Conservation (phyloP, 305 asterid species). For the Fraxinus greggii region DNA sequence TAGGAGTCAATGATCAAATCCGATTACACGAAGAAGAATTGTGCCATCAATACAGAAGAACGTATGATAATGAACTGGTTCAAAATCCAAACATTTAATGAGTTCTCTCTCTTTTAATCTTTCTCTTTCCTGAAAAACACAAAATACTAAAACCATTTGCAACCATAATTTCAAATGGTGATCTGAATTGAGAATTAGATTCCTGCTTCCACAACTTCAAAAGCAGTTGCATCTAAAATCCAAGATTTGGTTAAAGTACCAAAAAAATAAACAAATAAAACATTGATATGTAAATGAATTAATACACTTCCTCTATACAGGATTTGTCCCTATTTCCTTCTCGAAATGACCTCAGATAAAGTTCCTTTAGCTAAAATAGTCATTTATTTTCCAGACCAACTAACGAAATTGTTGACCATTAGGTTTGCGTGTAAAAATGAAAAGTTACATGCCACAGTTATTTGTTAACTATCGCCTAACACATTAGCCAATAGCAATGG, state of each 20-base stretch:
- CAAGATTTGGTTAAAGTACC: background rate
- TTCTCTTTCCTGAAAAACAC: background rate
- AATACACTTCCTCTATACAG: background rate
- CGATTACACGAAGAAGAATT: conserved; percentile 1
- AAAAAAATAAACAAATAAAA: background rate
- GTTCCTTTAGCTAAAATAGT: background rate
- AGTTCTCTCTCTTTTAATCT: background rate
- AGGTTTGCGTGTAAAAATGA: background rate
- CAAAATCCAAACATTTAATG: conserved; percentile 1
- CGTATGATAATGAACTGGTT: conserved; percentile 2
- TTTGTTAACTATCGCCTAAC: background rate
- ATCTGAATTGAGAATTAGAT: background rate
- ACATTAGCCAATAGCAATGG: background rate
- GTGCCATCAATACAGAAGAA: conserved; percentile 12
- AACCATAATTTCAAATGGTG: background rate
- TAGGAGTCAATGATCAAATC: background rate
- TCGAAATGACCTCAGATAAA: background rate
- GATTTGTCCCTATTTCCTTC: background rate
- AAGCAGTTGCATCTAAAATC: background rate
- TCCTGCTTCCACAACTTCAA: background rate
- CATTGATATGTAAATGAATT: conserved; percentile 3
- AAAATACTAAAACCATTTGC: background rate
- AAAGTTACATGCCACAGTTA: background rate
- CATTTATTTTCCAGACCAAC: background rate
- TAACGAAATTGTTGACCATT: background rate